phyloP scores from a whole-genome alignment of 495 filamentous ascomycete species.

The Lasiosphaeria miniovina region DNA sequence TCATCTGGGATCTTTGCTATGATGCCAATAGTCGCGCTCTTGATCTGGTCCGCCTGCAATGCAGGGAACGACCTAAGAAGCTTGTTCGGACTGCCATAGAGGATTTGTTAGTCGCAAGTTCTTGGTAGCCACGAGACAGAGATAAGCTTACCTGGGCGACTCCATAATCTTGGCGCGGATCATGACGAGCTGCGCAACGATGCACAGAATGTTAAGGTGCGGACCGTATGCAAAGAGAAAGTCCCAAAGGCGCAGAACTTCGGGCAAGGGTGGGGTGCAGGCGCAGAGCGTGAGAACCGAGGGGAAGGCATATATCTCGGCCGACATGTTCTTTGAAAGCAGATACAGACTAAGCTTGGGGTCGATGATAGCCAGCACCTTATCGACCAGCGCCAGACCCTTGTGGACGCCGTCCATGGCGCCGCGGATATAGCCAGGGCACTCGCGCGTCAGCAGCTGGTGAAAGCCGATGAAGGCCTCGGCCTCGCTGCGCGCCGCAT shows the following conservation, averaged over 20 bases:
- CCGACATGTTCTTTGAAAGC: slow-evolving; percentile 77
- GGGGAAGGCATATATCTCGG: slow-evolving; percentile 96
- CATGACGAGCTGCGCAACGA: slow-evolving; percentile 91
- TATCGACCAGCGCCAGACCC: slow-evolving; percentile 85
- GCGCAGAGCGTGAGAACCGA: slow-evolving; percentile 93
- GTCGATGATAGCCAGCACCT: slow-evolving; percentile 85
- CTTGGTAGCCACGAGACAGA: neutral
- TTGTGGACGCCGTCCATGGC: slow-evolving; percentile 98
- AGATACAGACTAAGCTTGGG: slow-evolving; percentile 81
- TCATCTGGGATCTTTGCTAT: slow-evolving; percentile 83
- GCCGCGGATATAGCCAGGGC: slow-evolving; percentile 89
- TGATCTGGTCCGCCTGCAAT: slow-evolving; percentile 76
- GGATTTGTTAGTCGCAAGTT: slow-evolving; percentile 17
- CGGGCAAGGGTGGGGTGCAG: slow-evolving; percentile 93
- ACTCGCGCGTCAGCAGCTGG: slow-evolving; percentile 81
- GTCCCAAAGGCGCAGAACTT: slow-evolving; percentile 95
- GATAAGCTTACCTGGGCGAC: slow-evolving; percentile 66
- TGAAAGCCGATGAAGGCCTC: slow-evolving; percentile 93
- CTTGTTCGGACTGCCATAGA: slow-evolving; percentile 71
- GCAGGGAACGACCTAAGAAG: slow-evolving; percentile 86
- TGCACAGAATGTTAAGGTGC: slow-evolving; percentile 93
- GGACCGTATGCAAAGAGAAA: slow-evolving; percentile 94
- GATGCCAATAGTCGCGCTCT: slow-evolving; percentile 72
- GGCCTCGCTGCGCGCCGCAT: slow-evolving; percentile 89
- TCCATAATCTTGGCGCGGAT: slow-evolving; percentile 79